These are phyloP conservation scores for Fusarium gaditjirri DNA, from an alignment of 2,329 filamentous ascomycete genomes.

Conservation along the genomic window DNA sequence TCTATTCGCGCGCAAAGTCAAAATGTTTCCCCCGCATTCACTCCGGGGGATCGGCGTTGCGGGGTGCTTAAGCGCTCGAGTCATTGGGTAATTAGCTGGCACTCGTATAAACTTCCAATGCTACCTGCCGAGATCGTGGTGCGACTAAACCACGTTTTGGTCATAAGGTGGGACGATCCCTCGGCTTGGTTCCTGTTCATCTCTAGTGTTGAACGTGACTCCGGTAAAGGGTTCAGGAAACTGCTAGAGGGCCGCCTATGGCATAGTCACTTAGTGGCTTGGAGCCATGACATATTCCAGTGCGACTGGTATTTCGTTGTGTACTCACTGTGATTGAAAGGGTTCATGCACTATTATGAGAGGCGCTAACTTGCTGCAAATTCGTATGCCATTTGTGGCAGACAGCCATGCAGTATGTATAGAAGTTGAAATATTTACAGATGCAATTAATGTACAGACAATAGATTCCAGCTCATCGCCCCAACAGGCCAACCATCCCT, in stretches of 20 bases:
- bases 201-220: background rate
- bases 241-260: too few species aligned
- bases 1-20: conserved; percentile 23
- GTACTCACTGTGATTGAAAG: fast-evolving
- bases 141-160: background rate
- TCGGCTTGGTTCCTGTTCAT: background rate
- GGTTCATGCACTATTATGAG: fast-evolving
- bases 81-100: background rate
- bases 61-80: conserved; percentile 29
- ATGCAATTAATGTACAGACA: conserved; percentile 9
- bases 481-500: fast-evolving
- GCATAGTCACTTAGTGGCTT: background rate
- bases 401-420: background rate
- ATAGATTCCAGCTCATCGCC: background rate
- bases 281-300: background rate
- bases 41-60: conserved; percentile 20
- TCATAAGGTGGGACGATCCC: background rate
- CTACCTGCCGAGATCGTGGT: background rate
- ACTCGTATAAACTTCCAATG: background rate
- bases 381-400: background rate
- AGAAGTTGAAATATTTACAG: conserved; percentile 11
- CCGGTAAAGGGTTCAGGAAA: background rate
- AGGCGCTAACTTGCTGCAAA: background rate
- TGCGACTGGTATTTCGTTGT: fast-evolving
- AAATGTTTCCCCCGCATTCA: conserved; percentile 5